These are phyloP conservation scores for Saturnispora kantuleensis DNA, from an alignment of 805 yeast genomes.

Conservation along the genomic window DNA sequence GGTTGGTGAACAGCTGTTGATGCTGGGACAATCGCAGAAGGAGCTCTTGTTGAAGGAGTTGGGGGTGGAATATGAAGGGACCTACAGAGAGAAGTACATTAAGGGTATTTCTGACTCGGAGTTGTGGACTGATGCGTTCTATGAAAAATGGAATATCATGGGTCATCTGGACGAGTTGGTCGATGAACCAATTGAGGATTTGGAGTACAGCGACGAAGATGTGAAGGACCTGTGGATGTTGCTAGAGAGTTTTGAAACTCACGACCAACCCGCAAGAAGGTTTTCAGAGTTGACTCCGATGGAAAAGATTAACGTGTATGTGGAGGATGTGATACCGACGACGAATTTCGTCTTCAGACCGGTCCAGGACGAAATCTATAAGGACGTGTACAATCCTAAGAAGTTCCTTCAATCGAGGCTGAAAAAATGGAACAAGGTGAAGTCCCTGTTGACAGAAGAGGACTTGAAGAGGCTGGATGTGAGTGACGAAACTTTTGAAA, in stretches of 20 bases:
- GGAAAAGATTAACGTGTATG: slow-evolving; percentile 16
- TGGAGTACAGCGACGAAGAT: background rate
- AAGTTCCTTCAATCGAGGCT: slow-evolving; percentile 21
- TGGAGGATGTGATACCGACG: slow-evolving; percentile 14
- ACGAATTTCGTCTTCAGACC: slow-evolving; percentile 21
- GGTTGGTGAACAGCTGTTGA: background rate
- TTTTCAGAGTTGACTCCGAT: slow-evolving; percentile 11
- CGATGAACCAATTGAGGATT: slow-evolving; percentile 21
- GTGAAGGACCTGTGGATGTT: background rate
- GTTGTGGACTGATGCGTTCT: slow-evolving; percentile 21
- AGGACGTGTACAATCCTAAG: slow-evolving; percentile 23
- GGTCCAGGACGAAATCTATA: slow-evolving; percentile 21
- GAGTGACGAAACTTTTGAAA: slow-evolving; percentile 18
- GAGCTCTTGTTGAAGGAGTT: slow-evolving; percentile 11
- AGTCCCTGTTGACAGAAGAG: slow-evolving; percentile 16
- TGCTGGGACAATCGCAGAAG: slow-evolving; percentile 4
- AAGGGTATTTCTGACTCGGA: slow-evolving; percentile 15
- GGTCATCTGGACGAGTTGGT: slow-evolving; percentile 24
- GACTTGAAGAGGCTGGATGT: slow-evolving; percentile 18
- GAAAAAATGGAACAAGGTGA: slow-evolving; percentile 22
- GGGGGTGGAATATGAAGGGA: slow-evolving; percentile 23
- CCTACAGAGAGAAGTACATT: slow-evolving; percentile 23
- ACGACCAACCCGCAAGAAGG: slow-evolving; percentile 1
- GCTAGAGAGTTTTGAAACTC: slow-evolving; percentile 10
- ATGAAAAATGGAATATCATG: slow-evolving; percentile 20